A percentile compares a stretch with the other conserved stretches of the same genome.
Conservation (phyloP, 805 yeast species). For the Millerozyma acaciae region DNA sequence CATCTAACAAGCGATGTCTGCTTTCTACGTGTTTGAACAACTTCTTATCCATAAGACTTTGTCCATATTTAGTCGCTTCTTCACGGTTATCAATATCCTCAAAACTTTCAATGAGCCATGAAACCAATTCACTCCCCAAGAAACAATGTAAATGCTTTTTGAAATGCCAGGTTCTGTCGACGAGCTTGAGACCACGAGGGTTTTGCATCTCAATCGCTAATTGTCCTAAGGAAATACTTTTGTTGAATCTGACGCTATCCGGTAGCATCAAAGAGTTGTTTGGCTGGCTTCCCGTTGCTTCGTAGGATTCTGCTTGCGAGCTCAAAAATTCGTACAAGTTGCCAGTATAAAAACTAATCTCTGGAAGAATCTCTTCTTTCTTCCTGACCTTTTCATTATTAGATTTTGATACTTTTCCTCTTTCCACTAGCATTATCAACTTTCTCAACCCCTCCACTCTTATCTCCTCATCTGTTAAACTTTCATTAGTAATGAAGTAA, state of each 20-base stretch:
- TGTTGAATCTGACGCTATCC: conserved; percentile 40
- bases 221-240: conserved; percentile 45
- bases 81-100: conserved; percentile 78
- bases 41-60: conserved; percentile 65
- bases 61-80: conserved; percentile 80
- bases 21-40: conserved; percentile 78
- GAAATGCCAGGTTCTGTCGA: conserved; percentile 90
- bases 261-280: conserved; percentile 25
- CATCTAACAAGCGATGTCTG: conserved; percentile 83
- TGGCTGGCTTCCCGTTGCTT: conserved; percentile 33
- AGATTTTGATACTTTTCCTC: conserved; percentile 41
- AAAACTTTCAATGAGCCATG: conserved; percentile 78
- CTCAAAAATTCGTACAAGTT: conserved; percentile 63
- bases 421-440: conserved; percentile 58
- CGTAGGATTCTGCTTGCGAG: conserved; percentile 42
- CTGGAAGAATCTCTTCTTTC: conserved; percentile 58
- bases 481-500: conserved; percentile 51
- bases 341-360: conserved; percentile 84
- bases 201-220: conserved; percentile 68
- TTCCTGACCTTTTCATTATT: conserved; percentile 21
- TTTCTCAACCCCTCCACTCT: conserved; percentile 85
- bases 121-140: conserved; percentile 79
- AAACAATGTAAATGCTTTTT: conserved; percentile 73
- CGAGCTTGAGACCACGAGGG: conserved; percentile 52
- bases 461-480: conserved; percentile 77